Percentiles rank a stretch among this genome's conserved stretches.
Conservation (phyloP, 2,329 filamentous ascomycete genomes). For the Fusarium illudens region DNA sequence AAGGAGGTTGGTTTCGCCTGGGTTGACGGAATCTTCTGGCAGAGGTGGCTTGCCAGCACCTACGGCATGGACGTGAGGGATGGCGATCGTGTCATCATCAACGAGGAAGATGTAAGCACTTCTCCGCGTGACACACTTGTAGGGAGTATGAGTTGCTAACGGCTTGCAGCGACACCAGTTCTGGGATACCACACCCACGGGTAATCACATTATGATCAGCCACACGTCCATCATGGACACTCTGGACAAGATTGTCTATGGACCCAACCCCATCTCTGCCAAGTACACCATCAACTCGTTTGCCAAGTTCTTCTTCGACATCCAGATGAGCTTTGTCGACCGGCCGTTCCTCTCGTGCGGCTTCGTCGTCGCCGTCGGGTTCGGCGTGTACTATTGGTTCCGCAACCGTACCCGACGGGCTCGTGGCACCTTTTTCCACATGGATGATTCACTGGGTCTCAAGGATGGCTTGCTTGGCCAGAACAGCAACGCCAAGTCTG, state of each 20-base stretch:
- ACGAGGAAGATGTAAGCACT: conserved; percentile 90
- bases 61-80: conserved; percentile 90
- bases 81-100: conserved; percentile 93
- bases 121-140: not conserved
- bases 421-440: conserved; percentile 67
- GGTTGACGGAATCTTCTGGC: conserved; percentile 98
- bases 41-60: conserved; percentile 93
- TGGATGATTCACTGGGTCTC: conserved; percentile 65
- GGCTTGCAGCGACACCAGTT: conserved; percentile 80
- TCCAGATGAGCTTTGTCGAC: conserved; percentile 65
- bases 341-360: conserved; percentile 67
- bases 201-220: conserved; percentile 87
- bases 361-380: conserved; percentile 64
- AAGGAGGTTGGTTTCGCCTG: conserved; percentile 95
- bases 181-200: conserved; percentile 92
- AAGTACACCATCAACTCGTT: conserved; percentile 81
- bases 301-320: conserved; percentile 75
- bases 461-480: conserved; percentile 72
- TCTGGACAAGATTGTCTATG: conserved; percentile 73
- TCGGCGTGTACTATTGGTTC: conserved; percentile 63
- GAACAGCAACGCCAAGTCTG: conserved; percentile 48
- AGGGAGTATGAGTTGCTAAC: conserved; percentile 44
- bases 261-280: conserved; percentile 74
- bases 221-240: conserved; percentile 93
- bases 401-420: conserved; percentile 63